Conservation (phyloP, 1,284 basidiomycete genomes). For the Cutaneotrichosporon mucoides region DNA sequence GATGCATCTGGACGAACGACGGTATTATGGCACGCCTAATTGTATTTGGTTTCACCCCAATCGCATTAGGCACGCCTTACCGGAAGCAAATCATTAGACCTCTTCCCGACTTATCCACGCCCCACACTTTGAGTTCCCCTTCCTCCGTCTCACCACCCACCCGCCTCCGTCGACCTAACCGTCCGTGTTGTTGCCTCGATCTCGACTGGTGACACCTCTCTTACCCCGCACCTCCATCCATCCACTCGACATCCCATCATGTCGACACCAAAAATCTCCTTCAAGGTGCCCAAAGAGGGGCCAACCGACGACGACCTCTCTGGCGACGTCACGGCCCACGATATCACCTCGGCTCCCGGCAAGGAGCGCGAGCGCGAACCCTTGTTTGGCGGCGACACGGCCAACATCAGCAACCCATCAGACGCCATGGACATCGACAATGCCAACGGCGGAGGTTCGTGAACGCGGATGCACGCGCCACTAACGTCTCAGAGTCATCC, state of each 20-base stretch:
- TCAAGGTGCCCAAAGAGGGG: constrained; percentile 29
- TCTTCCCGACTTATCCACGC: too few relatives aligned
- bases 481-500: constrained; percentile 24
- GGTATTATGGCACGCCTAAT: too few relatives aligned
- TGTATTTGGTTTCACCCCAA: too few relatives aligned
- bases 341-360: constrained; percentile 44
- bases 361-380: constrained; percentile 50
- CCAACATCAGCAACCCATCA: constrained; percentile 41
- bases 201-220: background rate
- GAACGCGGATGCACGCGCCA: background rate
- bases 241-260: constrained; percentile 19
- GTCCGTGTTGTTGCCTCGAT: background rate
- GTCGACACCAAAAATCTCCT: constrained; percentile 46
- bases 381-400: constrained; percentile 44
- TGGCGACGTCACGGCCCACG: constrained; percentile 42
- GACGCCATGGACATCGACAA: constrained; percentile 31
- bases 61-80: too few relatives aligned
- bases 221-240: constrained; percentile 5
- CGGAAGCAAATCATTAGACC: too few relatives aligned
- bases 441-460: constrained; percentile 28
- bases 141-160: too few relatives aligned
- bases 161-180: too few relatives aligned
- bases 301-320: constrained; percentile 21
- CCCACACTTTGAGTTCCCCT: too few relatives aligned
- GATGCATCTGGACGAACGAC: too few relatives aligned